Conservation (phyloP, 2,329 filamentous ascomycete species). For the Microsporum ferrugineum region DNA sequence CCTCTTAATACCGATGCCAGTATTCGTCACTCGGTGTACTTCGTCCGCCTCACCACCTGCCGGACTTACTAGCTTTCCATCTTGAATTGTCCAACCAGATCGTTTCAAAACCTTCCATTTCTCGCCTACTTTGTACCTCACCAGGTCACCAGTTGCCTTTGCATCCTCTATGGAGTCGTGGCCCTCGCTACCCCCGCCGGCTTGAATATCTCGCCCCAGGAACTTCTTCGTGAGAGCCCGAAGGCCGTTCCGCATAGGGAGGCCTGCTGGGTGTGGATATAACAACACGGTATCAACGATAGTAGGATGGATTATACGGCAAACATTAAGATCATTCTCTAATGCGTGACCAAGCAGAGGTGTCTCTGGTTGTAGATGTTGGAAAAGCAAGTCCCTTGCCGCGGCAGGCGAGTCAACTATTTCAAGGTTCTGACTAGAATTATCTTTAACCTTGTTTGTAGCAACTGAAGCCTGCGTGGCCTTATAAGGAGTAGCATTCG, state of each 20-base stretch:
- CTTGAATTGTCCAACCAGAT: conserved; percentile 54
- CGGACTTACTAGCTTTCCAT: conserved; percentile 30
- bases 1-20: neutral
- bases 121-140: conserved; percentile 57
- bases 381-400: conserved; percentile 68
- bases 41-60: neutral
- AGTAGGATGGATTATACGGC: conserved; percentile 71
- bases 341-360: conserved; percentile 85
- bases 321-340: conserved; percentile 85
- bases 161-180: conserved; percentile 94
- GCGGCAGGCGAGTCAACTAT: conserved; percentile 64
- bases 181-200: conserved; percentile 48
- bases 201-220: conserved; percentile 68
- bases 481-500: conserved; percentile 51
- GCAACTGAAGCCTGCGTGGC: conserved; percentile 15
- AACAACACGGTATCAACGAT: conserved; percentile 78
- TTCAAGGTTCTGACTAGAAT: conserved; percentile 39
- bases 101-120: conserved; percentile 57
- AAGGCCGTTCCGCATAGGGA: conserved; percentile 69
- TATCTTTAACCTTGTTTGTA: conserved; percentile 15
- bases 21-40: too few species aligned
- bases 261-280: conserved; percentile 63
- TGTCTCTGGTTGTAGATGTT: conserved; percentile 61
- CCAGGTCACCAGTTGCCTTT: conserved; percentile 74
- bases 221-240: conserved; percentile 59